Evolutionary conservation across 192 early-diverging fungal genomes (phyloP).

Genomic region (Fimicolochytrium jonesii): DNA sequence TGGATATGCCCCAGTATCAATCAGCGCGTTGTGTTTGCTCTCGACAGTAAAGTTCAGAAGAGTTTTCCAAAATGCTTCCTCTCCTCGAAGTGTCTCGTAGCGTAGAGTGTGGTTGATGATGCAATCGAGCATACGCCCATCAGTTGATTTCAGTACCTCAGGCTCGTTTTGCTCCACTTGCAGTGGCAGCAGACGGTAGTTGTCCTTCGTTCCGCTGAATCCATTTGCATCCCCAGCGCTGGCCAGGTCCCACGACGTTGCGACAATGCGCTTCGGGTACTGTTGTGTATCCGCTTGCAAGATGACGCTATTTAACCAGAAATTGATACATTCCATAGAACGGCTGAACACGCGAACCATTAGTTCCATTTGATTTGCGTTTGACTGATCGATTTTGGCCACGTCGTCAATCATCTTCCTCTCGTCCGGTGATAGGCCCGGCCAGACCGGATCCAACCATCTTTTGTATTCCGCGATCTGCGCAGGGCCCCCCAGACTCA

Average conservation of each 20-base stretch:
- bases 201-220: no score
- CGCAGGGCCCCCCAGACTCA: neutral
- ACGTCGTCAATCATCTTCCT: neutral
- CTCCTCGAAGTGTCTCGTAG: no score
- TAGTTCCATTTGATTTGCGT: slow-evolving; percentile 2
- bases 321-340: slow-evolving; percentile 8
- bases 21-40: neutral
- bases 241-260: no score
- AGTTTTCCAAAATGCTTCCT: neutral
- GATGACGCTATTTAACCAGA: slow-evolving; percentile 15
- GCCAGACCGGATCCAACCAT: neutral
- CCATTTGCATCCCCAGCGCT: no score
- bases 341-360: neutral
- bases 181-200: no score
- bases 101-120: neutral
- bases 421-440: neutral
- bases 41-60: neutral
- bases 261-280: no score
- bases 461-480: slow-evolving; percentile 8
- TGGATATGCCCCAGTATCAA: neutral
- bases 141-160: no score
- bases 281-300: slow-evolving; percentile 13
- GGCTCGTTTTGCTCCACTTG: no score
- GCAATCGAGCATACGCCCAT: neutral
- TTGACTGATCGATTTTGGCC: slow-evolving; percentile 16